A percentile compares a stretch with the other conserved stretches of the same genome.
Evolutionary conservation across 2,329 filamentous ascomycete genomes (phyloP).

Genomic region (Aspergillus pseudonomiae): DNA sequence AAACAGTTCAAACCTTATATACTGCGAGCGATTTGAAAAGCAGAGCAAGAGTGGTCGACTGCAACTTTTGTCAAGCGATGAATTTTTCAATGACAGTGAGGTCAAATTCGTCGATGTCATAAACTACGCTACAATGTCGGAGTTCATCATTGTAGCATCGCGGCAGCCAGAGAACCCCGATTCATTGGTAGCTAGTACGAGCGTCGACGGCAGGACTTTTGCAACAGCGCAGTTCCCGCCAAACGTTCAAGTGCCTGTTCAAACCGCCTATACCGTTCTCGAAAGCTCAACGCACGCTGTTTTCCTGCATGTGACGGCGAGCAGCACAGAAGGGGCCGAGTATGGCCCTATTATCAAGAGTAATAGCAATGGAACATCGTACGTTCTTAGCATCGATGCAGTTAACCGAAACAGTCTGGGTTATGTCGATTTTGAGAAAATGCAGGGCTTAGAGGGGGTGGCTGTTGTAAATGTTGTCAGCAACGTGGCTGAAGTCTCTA

Average conservation of each 20-base stretch:
- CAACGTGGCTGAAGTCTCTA: slow-evolving; percentile 68
- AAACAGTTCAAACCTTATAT: slow-evolving; percentile 66
- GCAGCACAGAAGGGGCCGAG: slow-evolving; percentile 63
- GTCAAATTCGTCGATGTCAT: slow-evolving; percentile 71
- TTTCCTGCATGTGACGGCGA: slow-evolving; percentile 88
- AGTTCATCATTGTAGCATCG: slow-evolving; percentile 90
- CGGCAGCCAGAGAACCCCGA: slow-evolving; percentile 63
- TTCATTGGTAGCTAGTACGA: slow-evolving; percentile 76
- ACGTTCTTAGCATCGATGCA: slow-evolving; percentile 77
- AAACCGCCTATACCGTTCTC: slow-evolving; percentile 86
- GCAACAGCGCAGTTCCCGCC: slow-evolving; percentile 83
- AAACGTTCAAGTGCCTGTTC: slow-evolving; percentile 77
- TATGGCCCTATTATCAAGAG: slow-evolving; percentile 94
- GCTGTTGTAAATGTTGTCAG: slow-evolving; percentile 81
- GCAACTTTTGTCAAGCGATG: slow-evolving; percentile 74
- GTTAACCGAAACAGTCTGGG: slow-evolving; percentile 79
- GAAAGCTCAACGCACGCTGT: slow-evolving; percentile 94
- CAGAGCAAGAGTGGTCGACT: slow-evolving; percentile 66
- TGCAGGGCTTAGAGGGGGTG: slow-evolving; percentile 88
- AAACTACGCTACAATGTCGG: slow-evolving; percentile 91
- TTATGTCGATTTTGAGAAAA: slow-evolving; percentile 96
- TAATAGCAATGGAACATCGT: slow-evolving; percentile 96
- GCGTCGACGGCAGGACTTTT: slow-evolving; percentile 80
- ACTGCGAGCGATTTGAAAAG: slow-evolving; percentile 65
- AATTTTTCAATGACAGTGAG: slow-evolving; percentile 70